Evolutionary conservation across 2,329 filamentous ascomycete genomes (phyloP).

Genomic region (Colletotrichum lupini): DNA sequence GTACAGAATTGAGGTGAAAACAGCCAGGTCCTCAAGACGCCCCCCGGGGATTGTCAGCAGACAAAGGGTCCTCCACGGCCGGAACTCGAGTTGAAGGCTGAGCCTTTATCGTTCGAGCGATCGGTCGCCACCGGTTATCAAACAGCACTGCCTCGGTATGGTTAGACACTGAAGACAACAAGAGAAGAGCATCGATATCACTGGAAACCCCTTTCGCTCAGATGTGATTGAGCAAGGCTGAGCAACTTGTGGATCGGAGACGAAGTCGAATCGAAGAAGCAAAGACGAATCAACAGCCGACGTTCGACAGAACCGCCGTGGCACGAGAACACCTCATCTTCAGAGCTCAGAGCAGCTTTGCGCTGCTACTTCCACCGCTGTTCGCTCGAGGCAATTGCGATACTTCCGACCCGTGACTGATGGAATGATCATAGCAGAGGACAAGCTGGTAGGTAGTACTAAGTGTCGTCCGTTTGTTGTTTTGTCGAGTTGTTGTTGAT

Average conservation of each 20-base stretch:
- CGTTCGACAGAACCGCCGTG: no score
- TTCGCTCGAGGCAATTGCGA: not conserved
- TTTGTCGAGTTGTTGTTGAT: not conserved
- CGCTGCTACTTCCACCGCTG: not conserved
- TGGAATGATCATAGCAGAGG: not conserved
- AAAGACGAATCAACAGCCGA: not conserved
- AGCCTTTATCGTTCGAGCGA: not conserved
- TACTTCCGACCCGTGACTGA: not conserved
- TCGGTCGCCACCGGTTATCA: not conserved
- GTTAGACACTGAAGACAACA: not conserved
- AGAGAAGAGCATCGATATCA: not conserved
- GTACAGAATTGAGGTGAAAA: not conserved
- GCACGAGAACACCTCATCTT: not conserved
- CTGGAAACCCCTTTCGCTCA: not conserved
- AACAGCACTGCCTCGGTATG: not conserved
- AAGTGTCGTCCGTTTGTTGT: not conserved
- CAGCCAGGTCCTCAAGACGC: not conserved
- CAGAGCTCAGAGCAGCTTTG: not conserved
- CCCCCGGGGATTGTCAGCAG: not conserved
- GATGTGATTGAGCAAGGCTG: not conserved
- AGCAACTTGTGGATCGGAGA: not conserved
- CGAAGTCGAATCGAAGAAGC: not conserved
- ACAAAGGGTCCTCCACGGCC: not conserved
- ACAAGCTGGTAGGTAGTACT: not conserved
- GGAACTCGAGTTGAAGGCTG: not conserved